Evolutionary conservation across 345 rosid species (phyloP).

Genomic region (Geranium rotundifolium): DNA sequence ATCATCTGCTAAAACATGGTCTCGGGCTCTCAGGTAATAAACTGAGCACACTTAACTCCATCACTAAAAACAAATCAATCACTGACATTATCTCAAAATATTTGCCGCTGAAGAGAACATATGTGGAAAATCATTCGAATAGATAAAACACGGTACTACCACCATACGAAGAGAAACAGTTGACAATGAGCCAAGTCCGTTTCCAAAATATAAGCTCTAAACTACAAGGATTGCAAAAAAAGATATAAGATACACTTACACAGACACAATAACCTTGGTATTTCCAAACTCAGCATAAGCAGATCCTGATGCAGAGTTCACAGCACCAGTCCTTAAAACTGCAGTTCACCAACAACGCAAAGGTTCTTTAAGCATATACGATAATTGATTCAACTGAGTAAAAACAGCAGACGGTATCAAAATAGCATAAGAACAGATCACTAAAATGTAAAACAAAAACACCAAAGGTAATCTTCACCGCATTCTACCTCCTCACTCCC

Average conservation of each 20-base stretch:
- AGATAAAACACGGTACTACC: not conserved
- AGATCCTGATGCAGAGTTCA: slow-evolving; percentile 83
- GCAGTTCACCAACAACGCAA: slow-evolving; percentile 10
- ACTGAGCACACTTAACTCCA: not conserved
- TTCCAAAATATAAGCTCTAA: not conserved
- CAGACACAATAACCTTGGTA: slow-evolving; percentile 90
- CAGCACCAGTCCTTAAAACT: slow-evolving; percentile 82
- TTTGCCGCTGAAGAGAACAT: not conserved
- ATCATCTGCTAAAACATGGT: not conserved
- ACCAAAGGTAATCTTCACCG: not conserved
- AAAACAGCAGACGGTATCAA: not conserved
- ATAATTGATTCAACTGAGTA: not conserved
- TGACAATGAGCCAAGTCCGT: not conserved
- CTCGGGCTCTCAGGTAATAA: too few species aligned
- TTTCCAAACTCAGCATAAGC: slow-evolving; percentile 95
- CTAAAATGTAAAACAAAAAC: not conserved
- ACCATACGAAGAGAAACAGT: not conserved
- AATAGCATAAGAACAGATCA: too few species aligned
- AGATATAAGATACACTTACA: slow-evolving; percentile 35
- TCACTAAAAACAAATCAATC: not conserved
- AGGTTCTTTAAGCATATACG: not conserved
- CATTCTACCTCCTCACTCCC: not conserved
- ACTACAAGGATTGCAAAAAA: not conserved
- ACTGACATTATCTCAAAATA: not conserved
- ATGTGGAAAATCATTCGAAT: not conserved